Conservation (phyloP, 192 early-diverging fungal genomes). For the Rhizoclosmatium sp. region DNA sequence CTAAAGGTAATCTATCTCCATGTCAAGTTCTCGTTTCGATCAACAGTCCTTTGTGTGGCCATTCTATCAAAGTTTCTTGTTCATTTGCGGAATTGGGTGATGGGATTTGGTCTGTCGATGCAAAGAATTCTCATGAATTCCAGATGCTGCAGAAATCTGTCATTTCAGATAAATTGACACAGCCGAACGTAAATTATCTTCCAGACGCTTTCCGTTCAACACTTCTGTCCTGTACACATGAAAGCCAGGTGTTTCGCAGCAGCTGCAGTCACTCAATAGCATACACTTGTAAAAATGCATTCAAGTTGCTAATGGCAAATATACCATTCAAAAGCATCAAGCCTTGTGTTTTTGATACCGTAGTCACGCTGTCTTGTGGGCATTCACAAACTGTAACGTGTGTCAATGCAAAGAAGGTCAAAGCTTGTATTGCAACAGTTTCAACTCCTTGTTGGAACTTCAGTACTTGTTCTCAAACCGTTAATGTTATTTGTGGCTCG, state of each 20-base stretch:
- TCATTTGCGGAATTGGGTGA: not conserved
- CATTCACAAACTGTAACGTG: slow-evolving; percentile 26
- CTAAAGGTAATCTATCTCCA: not conserved
- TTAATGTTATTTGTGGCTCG: slow-evolving; percentile 30
- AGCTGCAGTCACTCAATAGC: slow-evolving; percentile 5
- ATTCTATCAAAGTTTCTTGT: slow-evolving; percentile 24
- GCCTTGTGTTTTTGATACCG: not conserved
- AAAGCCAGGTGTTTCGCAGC: not conserved
- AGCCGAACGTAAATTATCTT: not conserved
- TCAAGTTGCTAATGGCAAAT: slow-evolving; percentile 25
- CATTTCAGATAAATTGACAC: slow-evolving; percentile 13
- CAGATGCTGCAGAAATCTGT: slow-evolving; percentile 16
- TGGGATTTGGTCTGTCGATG: slow-evolving; percentile 9
- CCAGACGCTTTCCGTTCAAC: not conserved
- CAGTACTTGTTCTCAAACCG: not conserved
- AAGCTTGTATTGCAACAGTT: not conserved
- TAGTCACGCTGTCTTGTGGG: slow-evolving; percentile 18
- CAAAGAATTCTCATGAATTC: not conserved
- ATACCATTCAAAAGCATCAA: slow-evolving; percentile 8
- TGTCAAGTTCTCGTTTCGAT: slow-evolving; percentile 20
- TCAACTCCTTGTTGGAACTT: slow-evolving; percentile 30
- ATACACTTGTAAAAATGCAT: slow-evolving; percentile 11
- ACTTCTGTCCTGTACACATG: slow-evolving; percentile 23
- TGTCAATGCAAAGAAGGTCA: not conserved
- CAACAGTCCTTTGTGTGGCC: slow-evolving; percentile 35